A percentile compares a stretch with the other conserved stretches of the same genome.
Conservation (phyloP, 768 basidiomycete species). For the Coprinopsis strossmayeri region DNA sequence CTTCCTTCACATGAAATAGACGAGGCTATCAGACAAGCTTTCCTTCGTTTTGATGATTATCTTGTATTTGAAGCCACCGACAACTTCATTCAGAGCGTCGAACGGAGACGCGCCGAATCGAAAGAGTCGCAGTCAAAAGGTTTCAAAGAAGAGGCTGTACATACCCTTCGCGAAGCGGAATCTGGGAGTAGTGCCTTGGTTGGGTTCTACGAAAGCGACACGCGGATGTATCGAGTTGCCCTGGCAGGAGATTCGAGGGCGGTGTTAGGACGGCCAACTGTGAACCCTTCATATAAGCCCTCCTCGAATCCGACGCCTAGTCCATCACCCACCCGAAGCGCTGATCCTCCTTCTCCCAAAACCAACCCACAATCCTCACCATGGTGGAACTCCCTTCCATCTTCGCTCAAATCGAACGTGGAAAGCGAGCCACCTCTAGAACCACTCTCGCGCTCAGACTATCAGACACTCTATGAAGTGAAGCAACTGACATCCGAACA, state of each 20-base stretch:
- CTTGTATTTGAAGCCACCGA: slow-evolving; percentile 27
- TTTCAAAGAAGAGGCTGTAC: slow-evolving; percentile 18
- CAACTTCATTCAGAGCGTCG: slow-evolving; percentile 13
- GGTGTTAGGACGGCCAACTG: slow-evolving; percentile 34
- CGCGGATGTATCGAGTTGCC: slow-evolving; percentile 33
- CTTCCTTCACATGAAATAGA: slow-evolving; percentile 27
- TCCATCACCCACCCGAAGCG: background rate
- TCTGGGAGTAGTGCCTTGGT: slow-evolving; percentile 39
- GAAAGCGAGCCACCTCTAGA: too few species aligned
- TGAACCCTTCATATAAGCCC: background rate
- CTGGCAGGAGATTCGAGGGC: slow-evolving; percentile 44
- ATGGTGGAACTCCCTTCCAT: too few species aligned
- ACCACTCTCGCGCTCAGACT: background rate
- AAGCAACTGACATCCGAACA: slow-evolving; percentile 35
- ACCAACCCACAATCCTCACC: background rate
- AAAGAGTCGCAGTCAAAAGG: too few species aligned
- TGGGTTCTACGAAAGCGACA: slow-evolving; percentile 35
- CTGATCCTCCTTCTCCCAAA: background rate
- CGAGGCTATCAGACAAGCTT: slow-evolving; percentile 28
- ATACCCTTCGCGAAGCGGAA: slow-evolving; percentile 25
- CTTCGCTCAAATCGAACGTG: too few species aligned
- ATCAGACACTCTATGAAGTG: slow-evolving; percentile 24
- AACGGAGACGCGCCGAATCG: too few species aligned
- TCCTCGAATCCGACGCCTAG: background rate
- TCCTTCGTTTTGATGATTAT: slow-evolving; percentile 33